Evolutionary conservation across 176 grass and related monocot species (phyloP).

Genomic region (Paspalum notatum): DNA sequence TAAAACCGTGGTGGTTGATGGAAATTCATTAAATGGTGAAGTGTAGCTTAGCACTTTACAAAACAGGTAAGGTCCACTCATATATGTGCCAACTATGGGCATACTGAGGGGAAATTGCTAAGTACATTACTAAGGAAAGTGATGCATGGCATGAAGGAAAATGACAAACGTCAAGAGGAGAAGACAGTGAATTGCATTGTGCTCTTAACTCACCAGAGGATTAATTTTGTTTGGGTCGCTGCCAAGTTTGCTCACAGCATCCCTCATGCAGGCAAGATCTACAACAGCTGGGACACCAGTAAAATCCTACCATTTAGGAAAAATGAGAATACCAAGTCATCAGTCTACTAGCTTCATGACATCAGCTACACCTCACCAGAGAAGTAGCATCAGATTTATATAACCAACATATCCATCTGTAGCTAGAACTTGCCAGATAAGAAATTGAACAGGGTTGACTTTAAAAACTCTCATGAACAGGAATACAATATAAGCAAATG

Average conservation of each 20-base stretch:
- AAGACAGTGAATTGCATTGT: conserved; percentile 2
- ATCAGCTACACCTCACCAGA: conserved; percentile 16
- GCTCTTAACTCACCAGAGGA: conserved; percentile 72
- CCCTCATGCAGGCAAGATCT: conserved; percentile 97
- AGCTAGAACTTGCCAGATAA: conserved; percentile 12
- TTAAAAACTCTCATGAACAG: no score
- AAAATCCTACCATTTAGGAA: conserved; percentile 68
- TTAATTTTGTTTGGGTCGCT: conserved; percentile 94
- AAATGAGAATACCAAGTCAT: conserved; percentile 5
- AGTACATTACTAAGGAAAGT: background rate
- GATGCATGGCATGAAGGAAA: background rate
- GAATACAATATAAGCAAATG: background rate
- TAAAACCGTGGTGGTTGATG: background rate
- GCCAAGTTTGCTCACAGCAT: conserved; percentile 90
- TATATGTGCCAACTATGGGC: background rate
- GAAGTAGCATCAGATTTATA: conserved; percentile 13
- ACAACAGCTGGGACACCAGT: conserved; percentile 96
- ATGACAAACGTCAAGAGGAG: background rate
- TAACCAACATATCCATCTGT: conserved; percentile 22
- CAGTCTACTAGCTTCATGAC: background rate
- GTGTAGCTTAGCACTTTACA: conserved; percentile 6
- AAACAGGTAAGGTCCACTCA: background rate
- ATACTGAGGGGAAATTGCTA: background rate
- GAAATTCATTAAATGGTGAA: background rate
- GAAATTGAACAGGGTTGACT: no score